Base-by-base conservation (phyloP, 2,329 filamentous ascomycete genomes). In the Colletotrichum acutatum region DNA sequence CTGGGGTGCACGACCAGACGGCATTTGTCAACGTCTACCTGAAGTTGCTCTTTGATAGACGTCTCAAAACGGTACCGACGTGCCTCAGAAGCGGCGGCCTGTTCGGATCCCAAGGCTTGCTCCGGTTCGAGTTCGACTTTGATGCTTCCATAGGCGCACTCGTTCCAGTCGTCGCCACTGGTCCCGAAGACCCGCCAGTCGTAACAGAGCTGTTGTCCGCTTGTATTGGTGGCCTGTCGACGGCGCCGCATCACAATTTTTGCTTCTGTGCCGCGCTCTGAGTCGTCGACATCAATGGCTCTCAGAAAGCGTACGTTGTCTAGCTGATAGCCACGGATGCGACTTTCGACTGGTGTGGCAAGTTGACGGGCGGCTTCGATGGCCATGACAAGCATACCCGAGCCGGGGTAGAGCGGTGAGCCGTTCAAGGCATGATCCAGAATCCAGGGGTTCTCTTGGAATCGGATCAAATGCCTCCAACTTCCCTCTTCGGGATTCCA, bases 401-500 rank as follows among this genome's bases (percentile, higher is more conserved):
- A 82, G 1, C 85, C 86, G 1, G 88, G 88, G 61, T 87, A 89
- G 14, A 89, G 78, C 30, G 85, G 83, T 0, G 84, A 84, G 74
- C 81, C 85, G 66, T 85, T 78, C 76, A 78, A 82, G 12, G 85
- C 82, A 68, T 90, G 88, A 65, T 89, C 85, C 58, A 81, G 78
- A 6, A 89, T 81, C 88, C 88, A 90, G 0, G 86, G 86, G 59
- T 86, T 85, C 76, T 89, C 87, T 0, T 80, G 79, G 5, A 85
- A 63, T 7, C 86, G 84, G 49, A 89, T 80, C 68, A 86, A 86
- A 1, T 85, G 85, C 6, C 86, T 82, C 87, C 86, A 89, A 5
- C 83, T 80, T 7, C 85, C 84, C 70, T 87, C 83, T 49, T 83
- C 83, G 0, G 83, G 79, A 16, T 82, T 82, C 5, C 84, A 84